Conservation (phyloP, 352 stramenopile genomes). For the Lagenidium sp. region DNA sequence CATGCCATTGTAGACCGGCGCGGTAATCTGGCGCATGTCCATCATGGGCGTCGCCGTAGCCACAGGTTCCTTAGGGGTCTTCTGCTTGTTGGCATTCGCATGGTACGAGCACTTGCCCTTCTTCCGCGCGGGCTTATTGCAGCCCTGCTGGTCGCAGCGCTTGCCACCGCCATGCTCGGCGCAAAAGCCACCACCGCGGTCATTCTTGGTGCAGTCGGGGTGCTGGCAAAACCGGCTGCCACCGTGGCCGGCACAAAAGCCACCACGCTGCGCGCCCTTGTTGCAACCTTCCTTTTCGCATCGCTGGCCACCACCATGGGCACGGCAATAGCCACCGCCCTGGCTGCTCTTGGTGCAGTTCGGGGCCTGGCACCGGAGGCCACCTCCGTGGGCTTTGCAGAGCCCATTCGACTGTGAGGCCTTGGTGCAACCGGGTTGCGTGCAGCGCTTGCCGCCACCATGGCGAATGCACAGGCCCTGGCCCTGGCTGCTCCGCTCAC, state of each 20-base stretch:
- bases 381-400: slow-evolving; percentile 80
- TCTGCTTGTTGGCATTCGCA: slow-evolving; percentile 64
- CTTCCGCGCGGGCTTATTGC: slow-evolving; percentile 77
- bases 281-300: slow-evolving; percentile 80
- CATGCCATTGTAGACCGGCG: slow-evolving; percentile 36
- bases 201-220: slow-evolving; percentile 84
- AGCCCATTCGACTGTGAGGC: slow-evolving; percentile 76
- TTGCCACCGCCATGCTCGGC: slow-evolving; percentile 81
- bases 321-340: slow-evolving; percentile 76
- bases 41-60: slow-evolving; percentile 45
- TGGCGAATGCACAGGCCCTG: slow-evolving; percentile 80
- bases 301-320: slow-evolving; percentile 73
- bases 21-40: slow-evolving; percentile 78
- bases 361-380: slow-evolving; percentile 55
- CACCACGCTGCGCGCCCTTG: slow-evolving; percentile 71
- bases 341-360: slow-evolving; percentile 81
- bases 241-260: slow-evolving; percentile 78
- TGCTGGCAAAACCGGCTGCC: slow-evolving; percentile 75
- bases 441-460: slow-evolving; percentile 75
- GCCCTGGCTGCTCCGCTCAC: slow-evolving; percentile 71
- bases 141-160: slow-evolving; percentile 62
- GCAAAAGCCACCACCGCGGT: slow-evolving; percentile 79
- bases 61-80: slow-evolving; percentile 41
- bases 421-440: slow-evolving; percentile 70
- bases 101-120: slow-evolving; percentile 86